Base-by-base conservation (phyloP, 1,284 basidiomycete species). In the Leucoagaricus sp. region DNA sequence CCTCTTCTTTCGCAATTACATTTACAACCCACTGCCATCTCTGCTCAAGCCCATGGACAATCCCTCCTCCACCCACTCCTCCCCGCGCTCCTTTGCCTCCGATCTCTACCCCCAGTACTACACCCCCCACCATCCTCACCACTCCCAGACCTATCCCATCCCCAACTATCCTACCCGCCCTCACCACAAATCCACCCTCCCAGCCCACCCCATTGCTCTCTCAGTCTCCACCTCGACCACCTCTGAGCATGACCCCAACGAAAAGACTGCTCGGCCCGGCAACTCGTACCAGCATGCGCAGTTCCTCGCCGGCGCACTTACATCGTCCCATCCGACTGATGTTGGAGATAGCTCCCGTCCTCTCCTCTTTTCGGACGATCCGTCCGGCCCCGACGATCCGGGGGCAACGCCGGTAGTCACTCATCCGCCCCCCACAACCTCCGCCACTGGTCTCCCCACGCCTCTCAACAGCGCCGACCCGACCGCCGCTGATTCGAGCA, bases 211-310 rank as follows among this genome's bases (percentile, higher is more conserved):
- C 57, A 60, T 23, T 52, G 60, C 25, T 53, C 64, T 77, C 12
- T 72, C 75, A 53, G 74, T 77, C 29, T 67, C 69, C 31, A 75
- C 75, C 1, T 63, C 70, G 29, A 67, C 72, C 28, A 64, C 67
- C n/a, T 58, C 63, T 1, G 73, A 75, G 38, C 69, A 70, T 38
- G 76, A 77, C 59, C 72, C 71, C 1, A 72, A 72, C 49, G 77
- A 80, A 58, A 68, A 70, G 53, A 80, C 78, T 5, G 77, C 78
- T 13, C 68, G 76, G 9, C 78, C 78, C 1, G 65, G 71, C 4
- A 77, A 80, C 60, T 76, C 78, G 1, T 73, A 79, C 62, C 54
- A 67, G 31, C 78, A 80, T 59, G 63, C 66, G 0, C 70, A 70
- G 52, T 79, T 78, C 61, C 55, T 56, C 55, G 23, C 47, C 19